Base-by-base conservation (phyloP, 2,329 filamentous ascomycete species). In the Aspergillus udagawae region DNA sequence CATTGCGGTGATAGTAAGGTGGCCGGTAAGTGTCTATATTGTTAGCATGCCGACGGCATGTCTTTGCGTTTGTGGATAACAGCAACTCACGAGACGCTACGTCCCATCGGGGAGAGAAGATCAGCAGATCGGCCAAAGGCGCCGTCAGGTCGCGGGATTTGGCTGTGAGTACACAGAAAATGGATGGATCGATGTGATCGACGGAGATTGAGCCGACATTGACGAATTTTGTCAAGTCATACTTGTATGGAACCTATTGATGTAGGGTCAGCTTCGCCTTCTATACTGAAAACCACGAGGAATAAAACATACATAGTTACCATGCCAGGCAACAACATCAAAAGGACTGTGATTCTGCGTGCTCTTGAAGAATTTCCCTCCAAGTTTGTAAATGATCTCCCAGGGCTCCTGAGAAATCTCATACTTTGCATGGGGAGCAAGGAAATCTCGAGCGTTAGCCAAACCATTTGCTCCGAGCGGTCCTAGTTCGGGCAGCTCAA, bases 271-370 rank as follows among this genome's bases (percentile, higher is more conserved):
- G 42, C 57, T 42, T 57, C n/a, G 52, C 10, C n/a, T 10, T 9
- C 10, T 10, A 27, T 10, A 20, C 10, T 25, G 9, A 9, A 20
- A 20, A 38, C 32, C 32, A 7, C 7, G 6, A 38, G 14, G 14
- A 6, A 20, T 45, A 1, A 28, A 17, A 61, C 66, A 21, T 60
- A 72, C 73, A 64, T 88, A 87, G 52, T 83, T 85, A n/a, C 86
- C 86, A 63, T 89, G 86, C 86, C 87, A 89, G 1, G 85, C 86
- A 0, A 89, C 84, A 1, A 89, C 86, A 63, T 90, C 86, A 65
- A 89, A 90, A 0, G 87, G 87, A 2, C 82, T 86, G 67, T 89
- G 86, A 23, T 77, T 77, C 67, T 90, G 87, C 23, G 78, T 79
- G 54, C 82, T 84, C 23, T 74, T 76, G 65, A 86, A 88, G 41